These are phyloP conservation scores for Blakeslea trispora DNA, from an alignment of 371 early-diverging fungal genomes.

Conservation along the genomic window DNA sequence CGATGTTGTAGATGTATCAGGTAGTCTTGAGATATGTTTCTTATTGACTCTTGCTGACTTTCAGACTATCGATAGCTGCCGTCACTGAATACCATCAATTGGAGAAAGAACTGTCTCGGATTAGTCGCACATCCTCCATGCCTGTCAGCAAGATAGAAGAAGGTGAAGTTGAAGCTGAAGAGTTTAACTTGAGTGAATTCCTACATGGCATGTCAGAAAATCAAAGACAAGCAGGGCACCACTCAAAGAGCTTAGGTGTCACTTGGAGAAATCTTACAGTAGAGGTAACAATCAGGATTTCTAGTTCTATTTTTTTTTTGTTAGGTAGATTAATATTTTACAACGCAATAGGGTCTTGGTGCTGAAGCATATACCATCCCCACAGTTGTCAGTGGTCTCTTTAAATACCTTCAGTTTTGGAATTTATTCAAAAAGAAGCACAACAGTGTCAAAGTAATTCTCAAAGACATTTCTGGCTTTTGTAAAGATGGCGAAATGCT, in stretches of 20 bases:
- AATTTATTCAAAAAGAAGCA: slow-evolving; percentile 23
- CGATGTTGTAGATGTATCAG: slow-evolving; percentile 18
- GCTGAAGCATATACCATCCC: slow-evolving; percentile 44
- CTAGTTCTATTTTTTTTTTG: too few relatives aligned
- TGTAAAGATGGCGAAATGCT: slow-evolving; percentile 72
- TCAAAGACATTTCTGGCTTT: slow-evolving; percentile 60
- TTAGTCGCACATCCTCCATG: slow-evolving; percentile 12
- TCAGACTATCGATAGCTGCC: slow-evolving; percentile 8
- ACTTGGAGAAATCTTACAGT: slow-evolving; percentile 47
- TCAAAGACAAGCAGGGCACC: slow-evolving; percentile 35
- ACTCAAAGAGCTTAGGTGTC: slow-evolving; percentile 50
- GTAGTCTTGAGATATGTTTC: neutral
- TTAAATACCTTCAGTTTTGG: slow-evolving; percentile 32
- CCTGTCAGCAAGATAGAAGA: slow-evolving; percentile 17
- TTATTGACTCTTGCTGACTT: too few relatives aligned
- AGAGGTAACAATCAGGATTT: slow-evolving; percentile 31
- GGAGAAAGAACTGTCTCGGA: slow-evolving; percentile 15
- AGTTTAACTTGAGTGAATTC: slow-evolving; percentile 39
- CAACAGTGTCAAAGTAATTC: slow-evolving; percentile 36
- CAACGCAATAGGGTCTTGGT: slow-evolving; percentile 32
- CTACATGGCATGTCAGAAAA: slow-evolving; percentile 27
- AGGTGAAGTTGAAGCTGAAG: slow-evolving; percentile 22
- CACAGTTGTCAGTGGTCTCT: slow-evolving; percentile 25
- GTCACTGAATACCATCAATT: slow-evolving; percentile 17
- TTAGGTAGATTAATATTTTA: too few relatives aligned